Evolutionary conservation across 345 rosid genomes (phyloP), one percentile per base, ranked within the genome.

Genomic region (Moringa oleifera): DNA sequence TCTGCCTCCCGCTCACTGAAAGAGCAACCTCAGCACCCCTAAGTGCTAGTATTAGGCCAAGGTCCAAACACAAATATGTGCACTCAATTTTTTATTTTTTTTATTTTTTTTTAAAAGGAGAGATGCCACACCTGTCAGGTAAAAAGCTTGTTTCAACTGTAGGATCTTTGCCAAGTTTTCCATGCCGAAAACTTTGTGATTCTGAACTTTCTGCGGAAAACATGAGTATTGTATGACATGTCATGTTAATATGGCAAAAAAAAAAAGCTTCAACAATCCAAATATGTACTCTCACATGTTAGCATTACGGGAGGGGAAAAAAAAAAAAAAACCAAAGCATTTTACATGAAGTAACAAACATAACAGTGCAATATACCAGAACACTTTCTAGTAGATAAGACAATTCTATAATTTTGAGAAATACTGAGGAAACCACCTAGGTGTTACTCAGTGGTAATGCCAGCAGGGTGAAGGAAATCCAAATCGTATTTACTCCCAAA

Each of bases 1-100:
- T 95, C 96, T 20, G 99, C 99, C 83, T 95, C 98, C 51, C 99
- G 72, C 85, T 87, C 98, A 85, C 98, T 95, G 94, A 82, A 90
- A 88, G 79, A 83, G 76, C 81, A 85, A 75, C 88, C 95, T 87
- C 91, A 70, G 69, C 88, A 68, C 74, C 83, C 80, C 84, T 84
- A 81, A 80, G 93, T 71, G 73, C 68, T 73, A 55, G 62, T 59
- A 78, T 81, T 81, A 85, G 72, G 49, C 60, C 68, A 5, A 72
- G 67, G 59, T 64, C 31, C 66, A 58, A 23, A 28, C 47, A 37
- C 51, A 56, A 57, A 36, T 20, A 63, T 24, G 20, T 58, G 21
- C 55, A 59, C n/a, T 21, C 36, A n/a, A n/a, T n/a, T n/a, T n/a
- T n/a, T n/a, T n/a, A n/a, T n/a, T n/a, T n/a, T n/a, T n/a, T n/a